Percentiles rank a stretch among this genome's conserved stretches.
Conservation (phyloP, 108 stramenopile genomes). For the Cyclotella choctawhatcheeana region DNA sequence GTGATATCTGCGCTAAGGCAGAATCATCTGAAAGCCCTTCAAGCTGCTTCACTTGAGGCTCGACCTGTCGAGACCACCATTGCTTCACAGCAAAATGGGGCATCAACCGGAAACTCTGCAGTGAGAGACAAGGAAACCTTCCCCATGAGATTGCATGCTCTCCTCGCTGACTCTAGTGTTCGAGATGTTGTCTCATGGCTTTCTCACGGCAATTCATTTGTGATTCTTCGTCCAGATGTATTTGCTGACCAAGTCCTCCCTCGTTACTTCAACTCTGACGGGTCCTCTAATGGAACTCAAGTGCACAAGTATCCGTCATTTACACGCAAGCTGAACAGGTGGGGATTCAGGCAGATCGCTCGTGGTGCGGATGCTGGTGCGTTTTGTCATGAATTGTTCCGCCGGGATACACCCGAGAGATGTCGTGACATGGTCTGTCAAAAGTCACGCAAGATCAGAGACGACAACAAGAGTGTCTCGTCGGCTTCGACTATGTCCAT, state of each 20-base stretch:
- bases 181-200: conserved; percentile 80
- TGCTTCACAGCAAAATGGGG: too few relatives aligned
- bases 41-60: too few relatives aligned
- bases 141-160: conserved; percentile 70
- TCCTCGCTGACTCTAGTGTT: conserved; percentile 62
- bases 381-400: conserved; percentile 79
- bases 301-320: conserved; percentile 82
- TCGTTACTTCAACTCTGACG: conserved; percentile 70
- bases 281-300: conserved; percentile 16
- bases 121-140: too few relatives aligned
- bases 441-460: conserved; percentile 55
- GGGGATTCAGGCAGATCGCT: conserved; percentile 87
- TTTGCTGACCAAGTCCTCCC: conserved; percentile 74
- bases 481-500: conserved; percentile 41
- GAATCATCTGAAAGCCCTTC: too few relatives aligned
- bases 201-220: conserved; percentile 79
- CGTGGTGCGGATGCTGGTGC: conserved; percentile 83
- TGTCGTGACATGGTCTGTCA: conserved; percentile 81
- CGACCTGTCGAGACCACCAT: too few relatives aligned
- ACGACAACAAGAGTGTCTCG: conserved; percentile 25
- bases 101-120: too few relatives aligned
- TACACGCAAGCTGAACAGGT: conserved; percentile 81
- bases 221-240: conserved; percentile 78
- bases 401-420: conserved; percentile 63
- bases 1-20: too few relatives aligned